A percentile compares a stretch with the other conserved stretches of the same genome.
phyloP scores from a whole-genome alignment of 179 eudicot genomes.

The Actinidia chinensis region DNA sequence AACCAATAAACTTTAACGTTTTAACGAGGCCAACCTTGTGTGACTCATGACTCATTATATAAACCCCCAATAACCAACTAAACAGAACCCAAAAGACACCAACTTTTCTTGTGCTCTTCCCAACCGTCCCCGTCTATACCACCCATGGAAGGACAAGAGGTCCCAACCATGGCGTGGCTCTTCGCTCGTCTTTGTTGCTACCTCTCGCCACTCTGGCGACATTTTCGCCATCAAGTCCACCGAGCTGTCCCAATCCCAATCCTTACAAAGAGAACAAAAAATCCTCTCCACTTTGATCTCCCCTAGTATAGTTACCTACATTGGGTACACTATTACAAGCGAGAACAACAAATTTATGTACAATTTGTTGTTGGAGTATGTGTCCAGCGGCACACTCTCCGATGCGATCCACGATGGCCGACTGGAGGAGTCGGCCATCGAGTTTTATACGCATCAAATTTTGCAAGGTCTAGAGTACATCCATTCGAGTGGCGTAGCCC shows the following conservation, averaged over 20 bases:
- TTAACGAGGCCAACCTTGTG: constrained; percentile 9
- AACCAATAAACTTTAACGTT: constrained; percentile 27
- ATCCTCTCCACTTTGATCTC: constrained; percentile 44
- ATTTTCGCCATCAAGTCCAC: constrained; percentile 50
- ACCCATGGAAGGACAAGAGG: constrained; percentile 67
- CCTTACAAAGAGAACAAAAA: constrained; percentile 44
- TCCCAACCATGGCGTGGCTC: constrained; percentile 62
- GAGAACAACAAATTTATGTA: constrained; percentile 43
- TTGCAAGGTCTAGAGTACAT: constrained; percentile 58
- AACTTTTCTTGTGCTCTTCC: constrained; percentile 2
- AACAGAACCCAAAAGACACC: background rate
- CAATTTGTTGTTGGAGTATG: constrained; percentile 56
- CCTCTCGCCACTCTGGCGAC: constrained; percentile 25
- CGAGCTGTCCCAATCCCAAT: constrained; percentile 32
- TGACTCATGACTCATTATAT: constrained; percentile 5
- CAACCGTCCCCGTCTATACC: background rate
- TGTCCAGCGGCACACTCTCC: constrained; percentile 45
- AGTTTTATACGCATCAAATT: constrained; percentile 37
- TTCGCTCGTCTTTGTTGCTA: constrained; percentile 60
- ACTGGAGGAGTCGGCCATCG: constrained; percentile 37
- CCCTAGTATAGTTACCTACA: constrained; percentile 51
- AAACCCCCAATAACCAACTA: background rate
- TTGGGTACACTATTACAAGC: constrained; percentile 49
- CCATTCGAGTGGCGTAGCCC: constrained; percentile 61
- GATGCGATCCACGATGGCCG: constrained; percentile 40